A percentile compares a stretch with the other conserved stretches of the same genome.
Conservation (phyloP, 345 rosid species). For the Salix brachista region DNA sequence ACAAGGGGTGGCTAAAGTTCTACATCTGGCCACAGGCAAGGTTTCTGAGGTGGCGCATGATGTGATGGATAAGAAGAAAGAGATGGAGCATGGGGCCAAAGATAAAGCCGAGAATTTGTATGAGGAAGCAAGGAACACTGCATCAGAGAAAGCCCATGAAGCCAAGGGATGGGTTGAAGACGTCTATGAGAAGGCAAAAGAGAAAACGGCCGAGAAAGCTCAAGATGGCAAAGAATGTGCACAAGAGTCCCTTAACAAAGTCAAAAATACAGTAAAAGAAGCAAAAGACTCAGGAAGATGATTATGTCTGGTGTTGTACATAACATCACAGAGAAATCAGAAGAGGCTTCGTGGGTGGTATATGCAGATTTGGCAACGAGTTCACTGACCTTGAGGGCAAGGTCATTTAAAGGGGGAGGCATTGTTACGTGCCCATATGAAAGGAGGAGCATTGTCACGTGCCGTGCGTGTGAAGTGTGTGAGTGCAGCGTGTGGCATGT, state of each 20-base stretch:
- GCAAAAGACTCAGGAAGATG: background rate
- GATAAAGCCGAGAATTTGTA: slow-evolving; percentile 12
- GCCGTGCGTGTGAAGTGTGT: too few species aligned
- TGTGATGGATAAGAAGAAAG: slow-evolving; percentile 1
- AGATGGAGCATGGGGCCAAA: slow-evolving; percentile 20
- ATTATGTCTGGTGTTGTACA: background rate
- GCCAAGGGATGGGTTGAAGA: slow-evolving; percentile 4
- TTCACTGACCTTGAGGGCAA: too few species aligned
- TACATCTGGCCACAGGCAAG: slow-evolving; percentile 44
- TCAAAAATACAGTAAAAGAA: background rate
- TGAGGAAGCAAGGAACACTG: slow-evolving; percentile 5
- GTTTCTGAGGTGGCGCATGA: slow-evolving; percentile 1
- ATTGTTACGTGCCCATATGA: too few species aligned
- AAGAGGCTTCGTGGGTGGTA: too few species aligned
- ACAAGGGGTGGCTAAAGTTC: slow-evolving; percentile 36
- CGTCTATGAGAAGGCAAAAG: slow-evolving; percentile 3
- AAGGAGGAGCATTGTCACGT: too few species aligned
- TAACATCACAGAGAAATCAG: slow-evolving; percentile 1
- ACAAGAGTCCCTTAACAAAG: background rate
- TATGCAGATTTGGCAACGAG: too few species aligned
- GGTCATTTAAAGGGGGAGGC: too few species aligned
- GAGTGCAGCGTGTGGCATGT: too few species aligned
- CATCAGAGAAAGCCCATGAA: background rate
- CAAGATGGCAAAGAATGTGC: slow-evolving; percentile 9
- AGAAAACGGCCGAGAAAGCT: background rate